Base-by-base conservation (phyloP, 371 early-diverging fungal species). In the Mortierella sp. region DNA sequence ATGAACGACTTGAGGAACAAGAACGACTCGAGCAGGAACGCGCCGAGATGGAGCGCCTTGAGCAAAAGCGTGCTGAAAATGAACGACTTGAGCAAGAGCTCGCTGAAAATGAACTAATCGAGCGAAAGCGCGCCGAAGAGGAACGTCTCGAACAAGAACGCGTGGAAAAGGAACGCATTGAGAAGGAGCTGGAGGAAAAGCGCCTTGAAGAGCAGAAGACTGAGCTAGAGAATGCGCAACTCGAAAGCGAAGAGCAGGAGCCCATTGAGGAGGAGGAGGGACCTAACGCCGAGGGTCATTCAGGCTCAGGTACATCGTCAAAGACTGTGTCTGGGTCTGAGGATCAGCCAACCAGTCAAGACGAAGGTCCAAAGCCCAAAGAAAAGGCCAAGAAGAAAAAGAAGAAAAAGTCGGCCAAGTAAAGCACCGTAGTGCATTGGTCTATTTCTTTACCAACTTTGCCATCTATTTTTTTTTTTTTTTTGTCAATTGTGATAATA, bases 351-450 rank as follows among this genome's bases (percentile, higher is more conserved):
- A 60, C 75, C 10, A 70, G 76, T 28, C 68, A 64, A 32, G 77
- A 77, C 13, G 77, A 77, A 2, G 68, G 35, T n/a, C 64, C 60
- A 3, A 49, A 35, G 54, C 54, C 65, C n/a, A 68, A 49, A 45
- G 68, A 68, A 23, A 77, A 77, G 62, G 7, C 64, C 49, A 71
- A 71, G 68, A 72, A 71, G 61, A 77, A 76, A 64, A 72, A 75
- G 77, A 76, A 76, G 68, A 77, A 68, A 62, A 58, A 34, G 35
- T 47, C 57, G 10, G 34, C 47, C 35, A 72, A 77, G 54, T 77
- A 35, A 64, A 17, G 42, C 3, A 29, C n/a, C 28, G 8, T 22
- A 49, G n/a, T n/a, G n/a, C n/a, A n/a, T n/a, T n/a, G n/a, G n/a
- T 6, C 10, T 62, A 35, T 40, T 40, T 40, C 13, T 13, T 13